Evolutionary conservation across 768 basidiomycete species (phyloP), one percentile per base, ranked within the genome.

Genomic region (Gloeophyllum trabeum): DNA sequence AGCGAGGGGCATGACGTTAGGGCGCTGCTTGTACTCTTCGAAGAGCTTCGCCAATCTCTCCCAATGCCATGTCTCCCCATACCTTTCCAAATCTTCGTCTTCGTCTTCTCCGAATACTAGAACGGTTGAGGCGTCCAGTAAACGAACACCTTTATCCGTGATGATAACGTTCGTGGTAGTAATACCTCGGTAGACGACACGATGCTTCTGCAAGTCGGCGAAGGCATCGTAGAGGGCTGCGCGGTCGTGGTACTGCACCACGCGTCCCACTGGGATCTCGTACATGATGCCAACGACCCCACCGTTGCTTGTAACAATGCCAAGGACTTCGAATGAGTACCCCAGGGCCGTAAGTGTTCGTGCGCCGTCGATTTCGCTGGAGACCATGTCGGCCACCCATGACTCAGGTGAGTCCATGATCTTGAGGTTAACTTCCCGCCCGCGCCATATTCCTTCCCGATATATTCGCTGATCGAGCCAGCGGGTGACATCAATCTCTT

Each of bases 141-240:
- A 63, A 24, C 54, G 54, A 14, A 58, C 55, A 7, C 59, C 58
- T 20, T 32, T 39, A 10, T 46, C 37, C n/a, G 59, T 61, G 32
- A 63, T 56, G 40, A 49, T 53, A 22, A 63, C 58, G 12, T 55
- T 51, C 14, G 28, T n/a, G 19, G 34, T 42, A 34, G 45, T 16
- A 19, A 60, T 46, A 5, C 4, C 13, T 34, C 37, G 21, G 16
- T 61, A 40, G 20, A 45, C 24, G 21, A 60, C 24, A 23, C 59
- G 60, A 14, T 58, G 58, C 25, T 35, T 52, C 42, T 56, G 59
- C n/a, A 61, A 52, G 19, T 61, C 55, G 3, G 55, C 51, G 14
- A 61, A n/a, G 5, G 59, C 59, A 22, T 55, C 52, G 18, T 46
- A 57, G 35, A 60, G 55, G 19, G 49, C 55, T 18, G 45, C 36